Conservation (phyloP, 805 yeast species). For the Zygosaccharomyces gambellarensis region DNA sequence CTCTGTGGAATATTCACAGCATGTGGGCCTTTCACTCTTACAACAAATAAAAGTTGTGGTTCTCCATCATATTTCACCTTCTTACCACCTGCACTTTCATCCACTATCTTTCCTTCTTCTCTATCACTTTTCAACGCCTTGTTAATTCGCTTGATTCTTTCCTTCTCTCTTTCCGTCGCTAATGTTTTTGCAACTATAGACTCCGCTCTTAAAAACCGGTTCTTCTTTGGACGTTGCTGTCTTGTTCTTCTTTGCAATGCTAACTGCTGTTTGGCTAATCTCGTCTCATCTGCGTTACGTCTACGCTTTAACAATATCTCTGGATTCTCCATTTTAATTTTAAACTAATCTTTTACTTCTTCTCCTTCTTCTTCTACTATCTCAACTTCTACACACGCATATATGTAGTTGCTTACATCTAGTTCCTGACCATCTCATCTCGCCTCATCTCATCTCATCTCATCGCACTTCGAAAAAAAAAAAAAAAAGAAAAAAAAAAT, state of each 20-base stretch:
- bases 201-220: slow-evolving; percentile 69
- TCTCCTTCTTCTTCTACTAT: not conserved
- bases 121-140: slow-evolving; percentile 19
- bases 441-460: slow-evolving; percentile 18
- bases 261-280: slow-evolving; percentile 67
- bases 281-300: slow-evolving; percentile 68
- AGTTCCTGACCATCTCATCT: slow-evolving; percentile 12
- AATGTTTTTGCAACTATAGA: slow-evolving; percentile 60
- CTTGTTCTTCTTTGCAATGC: slow-evolving; percentile 45
- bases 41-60: slow-evolving; percentile 55
- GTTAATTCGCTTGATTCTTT: slow-evolving; percentile 60
- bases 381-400: not conserved
- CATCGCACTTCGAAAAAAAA: slow-evolving; percentile 7
- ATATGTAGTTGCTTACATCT: not conserved
- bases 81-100: slow-evolving; percentile 30
- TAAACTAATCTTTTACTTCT: slow-evolving; percentile 39
- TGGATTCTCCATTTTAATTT: slow-evolving; percentile 43
- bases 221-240: slow-evolving; percentile 41
- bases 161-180: slow-evolving; percentile 61
- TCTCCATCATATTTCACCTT: slow-evolving; percentile 37
- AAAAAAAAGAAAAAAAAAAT: too few relatives aligned
- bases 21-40: slow-evolving; percentile 61
- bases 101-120: slow-evolving; percentile 25
- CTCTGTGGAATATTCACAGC: slow-evolving; percentile 64
- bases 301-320: slow-evolving; percentile 74